A percentile compares a stretch with the other conserved stretches of the same genome.
Evolutionary conservation across 2,329 filamentous ascomycete species (phyloP).

Genomic region (Ilyonectria destructans): DNA sequence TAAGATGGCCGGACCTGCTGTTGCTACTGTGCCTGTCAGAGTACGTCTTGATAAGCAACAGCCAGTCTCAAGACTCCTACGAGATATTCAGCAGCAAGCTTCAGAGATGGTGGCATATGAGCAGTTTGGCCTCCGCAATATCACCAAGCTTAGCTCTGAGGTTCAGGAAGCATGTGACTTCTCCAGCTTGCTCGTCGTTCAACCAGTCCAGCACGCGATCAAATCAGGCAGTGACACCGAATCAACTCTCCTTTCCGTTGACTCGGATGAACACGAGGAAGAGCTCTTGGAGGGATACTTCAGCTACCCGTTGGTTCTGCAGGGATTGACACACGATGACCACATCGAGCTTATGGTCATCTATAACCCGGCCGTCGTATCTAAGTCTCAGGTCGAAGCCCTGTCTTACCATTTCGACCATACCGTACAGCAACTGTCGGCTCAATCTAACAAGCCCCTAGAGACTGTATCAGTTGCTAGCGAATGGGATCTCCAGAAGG

Average conservation of each 20-base stretch:
- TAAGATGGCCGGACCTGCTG: conserved; percentile 49
- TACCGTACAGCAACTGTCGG: not conserved
- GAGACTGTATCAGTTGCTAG: not conserved
- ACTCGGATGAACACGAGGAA: conserved; percentile 3
- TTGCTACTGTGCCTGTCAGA: conserved; percentile 61
- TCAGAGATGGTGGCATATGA: conserved; percentile 40
- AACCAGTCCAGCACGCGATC: conserved; percentile 28
- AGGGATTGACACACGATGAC: conserved; percentile 7
- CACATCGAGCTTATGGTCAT: conserved; percentile 3
- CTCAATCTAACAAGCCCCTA: not conserved
- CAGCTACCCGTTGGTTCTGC: conserved; percentile 11
- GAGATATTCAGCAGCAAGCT: conserved; percentile 33
- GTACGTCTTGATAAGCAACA: conserved; percentile 52
- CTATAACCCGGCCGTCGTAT: not conserved
- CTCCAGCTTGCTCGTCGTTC: conserved; percentile 51
- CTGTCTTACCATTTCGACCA: conserved; percentile 12
- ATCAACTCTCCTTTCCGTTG: not conserved
- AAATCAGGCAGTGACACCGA: not conserved
- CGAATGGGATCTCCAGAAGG: conserved; percentile 9
- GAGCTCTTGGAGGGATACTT: conserved; percentile 6
- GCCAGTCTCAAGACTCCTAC: conserved; percentile 29
- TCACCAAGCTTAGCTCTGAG: conserved; percentile 36
- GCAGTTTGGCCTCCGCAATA: conserved; percentile 42
- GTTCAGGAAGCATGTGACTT: conserved; percentile 44
- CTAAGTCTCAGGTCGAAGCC: conserved; percentile 1